Evolutionary conservation across 2,329 filamentous ascomycete genomes (phyloP), one percentile per base, ranked within the genome.

Genomic region (Diplodia seriata): DNA sequence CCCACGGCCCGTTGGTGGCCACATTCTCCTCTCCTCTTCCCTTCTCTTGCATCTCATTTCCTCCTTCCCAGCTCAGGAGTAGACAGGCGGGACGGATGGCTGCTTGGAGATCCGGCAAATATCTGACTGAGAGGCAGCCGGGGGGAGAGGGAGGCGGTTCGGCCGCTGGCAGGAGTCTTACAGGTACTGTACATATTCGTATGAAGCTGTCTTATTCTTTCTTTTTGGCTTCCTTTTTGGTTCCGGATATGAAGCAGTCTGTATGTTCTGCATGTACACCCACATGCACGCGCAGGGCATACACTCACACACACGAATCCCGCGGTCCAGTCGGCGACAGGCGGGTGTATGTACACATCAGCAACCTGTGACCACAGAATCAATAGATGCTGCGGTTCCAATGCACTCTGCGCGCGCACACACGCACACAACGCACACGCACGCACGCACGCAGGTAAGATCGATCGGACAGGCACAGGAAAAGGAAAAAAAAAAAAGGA

Each of bases 301-400:
- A n/a, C n/a, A 14, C n/a, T 43, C 14, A 33, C 31, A 33, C 31
- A 33, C 31, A 6, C 14, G 36, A 29, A 26, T 20, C 31, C 26
- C 12, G 26, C 18, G 57, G 29, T 49, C 23, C 40, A 62, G 57
- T 33, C 57, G 57, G 40, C 29, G 56, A 36, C 36, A 31, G 56
- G 56, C 56, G 56, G 38, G 33, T 47, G 23, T 59, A 40, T 47
- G 23, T 59, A 40, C 29, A 31, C 15, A 20, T 50, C 26, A 50
- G 2, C 40, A 33, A 20, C 8, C 43, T 47, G 43, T n/a, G 14
- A 47, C 43, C 57, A 62, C 40, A 18, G 31, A 43, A 33, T 62
- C 57, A 18, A 50, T 36, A 62, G 57, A 62, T 62, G 33, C 56
- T 61, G 56, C 56, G 55, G 18, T 43, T n/a, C 23, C 31, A 33